A percentile compares a stretch with the other conserved stretches of the same genome.
These are phyloP conservation scores for Camelina hispida DNA, from an alignment of 345 rosid genomes.

Conservation along the genomic window DNA sequence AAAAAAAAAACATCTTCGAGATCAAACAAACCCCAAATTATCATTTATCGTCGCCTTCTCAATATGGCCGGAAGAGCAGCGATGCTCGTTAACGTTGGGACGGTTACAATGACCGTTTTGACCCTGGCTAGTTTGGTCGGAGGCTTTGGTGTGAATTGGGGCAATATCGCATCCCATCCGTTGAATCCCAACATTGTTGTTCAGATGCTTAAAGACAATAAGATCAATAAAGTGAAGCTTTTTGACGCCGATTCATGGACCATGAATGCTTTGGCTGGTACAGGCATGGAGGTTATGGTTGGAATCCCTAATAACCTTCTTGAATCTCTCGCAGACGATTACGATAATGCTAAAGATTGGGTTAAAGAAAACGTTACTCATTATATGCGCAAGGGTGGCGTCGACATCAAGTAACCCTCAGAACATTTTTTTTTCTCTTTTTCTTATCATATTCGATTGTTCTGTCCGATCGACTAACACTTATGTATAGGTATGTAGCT, in stretches of 20 bases:
- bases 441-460: not conserved
- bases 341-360: slow-evolving; percentile 65
- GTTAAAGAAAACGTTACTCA: slow-evolving; percentile 68
- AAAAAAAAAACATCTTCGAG: slow-evolving; percentile 8
- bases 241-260: slow-evolving; percentile 74
- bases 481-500: slow-evolving; percentile 68
- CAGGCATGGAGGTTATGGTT: slow-evolving; percentile 75
- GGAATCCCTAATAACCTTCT: slow-evolving; percentile 81
- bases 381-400: slow-evolving; percentile 54
- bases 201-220: slow-evolving; percentile 73
- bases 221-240: slow-evolving; percentile 68
- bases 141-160: slow-evolving; percentile 85
- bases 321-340: slow-evolving; percentile 38
- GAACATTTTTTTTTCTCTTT: not conserved
- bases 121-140: slow-evolving; percentile 40
- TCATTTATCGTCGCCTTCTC: slow-evolving; percentile 33
- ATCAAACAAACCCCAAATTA: slow-evolving; percentile 5
- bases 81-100: slow-evolving; percentile 38
- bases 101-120: slow-evolving; percentile 42
- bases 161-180: slow-evolving; percentile 66
- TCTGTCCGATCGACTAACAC: not conserved
- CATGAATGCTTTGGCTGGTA: slow-evolving; percentile 55
- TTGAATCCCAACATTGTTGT: slow-evolving; percentile 62
- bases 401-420: slow-evolving; percentile 63
- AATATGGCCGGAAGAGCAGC: slow-evolving; percentile 41